phyloP scores from a whole-genome alignment of 805 yeast genomes.

The Yarrowia sp. region DNA sequence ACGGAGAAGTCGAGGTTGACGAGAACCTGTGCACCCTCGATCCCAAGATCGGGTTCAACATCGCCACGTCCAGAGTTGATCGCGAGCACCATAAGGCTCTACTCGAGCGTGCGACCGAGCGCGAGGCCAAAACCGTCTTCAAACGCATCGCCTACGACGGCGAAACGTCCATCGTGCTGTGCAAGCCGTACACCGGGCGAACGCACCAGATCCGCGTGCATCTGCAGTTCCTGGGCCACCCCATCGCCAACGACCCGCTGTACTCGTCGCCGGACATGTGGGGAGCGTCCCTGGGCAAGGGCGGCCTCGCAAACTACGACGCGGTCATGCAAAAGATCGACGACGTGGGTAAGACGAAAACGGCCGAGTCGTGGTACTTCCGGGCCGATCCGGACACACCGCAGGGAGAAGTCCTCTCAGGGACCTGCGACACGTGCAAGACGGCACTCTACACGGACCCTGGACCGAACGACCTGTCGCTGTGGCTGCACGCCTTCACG shows the following conservation, averaged over 20 bases:
- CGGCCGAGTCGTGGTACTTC: conserved; percentile 63
- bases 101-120: conserved; percentile 68
- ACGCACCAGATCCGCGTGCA: conserved; percentile 96
- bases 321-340: conserved; percentile 46
- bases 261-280: conserved; percentile 77
- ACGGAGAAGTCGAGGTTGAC: conserved; percentile 54
- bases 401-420: conserved; percentile 66
- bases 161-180: conserved; percentile 66
- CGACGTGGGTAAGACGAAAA: conserved; percentile 64
- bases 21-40: conserved; percentile 67
- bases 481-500: conserved; percentile 88
- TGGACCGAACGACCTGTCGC: conserved; percentile 76
- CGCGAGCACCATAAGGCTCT: conserved; percentile 66
- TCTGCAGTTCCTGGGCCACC: conserved; percentile 80
- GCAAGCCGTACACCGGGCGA: conserved; percentile 87
- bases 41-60: conserved; percentile 69
- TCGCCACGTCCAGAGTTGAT: conserved; percentile 52
- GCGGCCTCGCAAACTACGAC: conserved; percentile 8
- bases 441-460: conserved; percentile 81
- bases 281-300: conserved; percentile 72
- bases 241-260: conserved; percentile 90
- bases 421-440: conserved; percentile 63
- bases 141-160: conserved; percentile 66
- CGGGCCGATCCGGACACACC: conserved; percentile 36
- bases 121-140: conserved; percentile 73